Base-by-base conservation (phyloP, 129 eudicot species). In the Smallanthus sonchifolius region DNA sequence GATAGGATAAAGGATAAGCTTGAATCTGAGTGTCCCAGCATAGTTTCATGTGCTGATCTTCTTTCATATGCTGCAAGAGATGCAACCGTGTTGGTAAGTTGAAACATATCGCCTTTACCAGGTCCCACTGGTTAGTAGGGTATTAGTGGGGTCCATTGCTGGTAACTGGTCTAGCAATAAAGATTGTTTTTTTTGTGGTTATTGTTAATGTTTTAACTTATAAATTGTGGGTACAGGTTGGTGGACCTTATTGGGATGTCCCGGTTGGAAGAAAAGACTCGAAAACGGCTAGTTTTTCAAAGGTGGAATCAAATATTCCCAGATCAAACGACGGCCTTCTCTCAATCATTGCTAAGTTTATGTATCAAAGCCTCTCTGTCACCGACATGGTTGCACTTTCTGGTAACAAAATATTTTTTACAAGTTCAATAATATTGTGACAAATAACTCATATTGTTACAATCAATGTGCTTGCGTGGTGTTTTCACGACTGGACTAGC, bases 351-450 rank as follows among this genome's bases (percentile, higher is more conserved):
- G 81, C 98, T 6, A 89, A 87, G 88, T 92, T 92, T 75, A 39
- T 82, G 35, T 78, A 70, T 61, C 98, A 89, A 54, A 91, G 95
- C 43, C 90, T 89, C 10, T 87, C 96, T 7, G 96, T 89, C 75
- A 92, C 95, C 1, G 98, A 92, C 65, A 80, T 92, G 94, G 98
- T 89, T 14, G 98, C 98, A 47, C 98, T 92, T 73, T 89, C 96
- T 2, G 98, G 98, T 92, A 78, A 65, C 69, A 10, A 3, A 48
- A 28, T 61, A 4, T 60, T 30, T 10, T 11, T 11, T 14, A 61
- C 0, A 62, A 6, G 9, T 10, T 10, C 3, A 32, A 30, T 28
- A 4, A 30, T 34, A 13, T 59, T 11, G 16, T 49, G 2, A 49
- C 24, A 49, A 16, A 49, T 5, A n/a, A 15, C 56, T 49, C 24